Conservation (phyloP, 2,329 filamentous ascomycete species). For the Acrocalymma vagum region DNA sequence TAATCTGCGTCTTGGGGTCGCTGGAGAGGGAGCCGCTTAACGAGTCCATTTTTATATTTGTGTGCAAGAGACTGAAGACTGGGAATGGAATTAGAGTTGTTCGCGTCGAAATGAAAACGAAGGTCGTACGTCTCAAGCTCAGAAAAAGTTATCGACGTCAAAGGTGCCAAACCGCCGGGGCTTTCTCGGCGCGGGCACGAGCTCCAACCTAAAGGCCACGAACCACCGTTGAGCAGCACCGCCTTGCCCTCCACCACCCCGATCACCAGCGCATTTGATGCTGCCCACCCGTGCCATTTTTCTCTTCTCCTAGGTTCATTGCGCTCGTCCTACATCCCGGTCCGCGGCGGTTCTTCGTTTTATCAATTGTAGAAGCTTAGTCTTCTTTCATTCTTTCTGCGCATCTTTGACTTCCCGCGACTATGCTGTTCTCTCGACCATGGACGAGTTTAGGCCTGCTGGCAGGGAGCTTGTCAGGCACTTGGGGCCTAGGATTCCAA, state of each 20-base stretch:
- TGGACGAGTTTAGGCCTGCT: constrained; percentile 49
- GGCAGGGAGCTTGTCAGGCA: constrained; percentile 43
- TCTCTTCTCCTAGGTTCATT: constrained; percentile 31
- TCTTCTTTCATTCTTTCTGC: constrained; percentile 39
- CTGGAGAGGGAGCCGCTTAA: constrained; percentile 34
- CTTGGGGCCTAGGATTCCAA: constrained; percentile 37
- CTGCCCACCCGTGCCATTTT: constrained; percentile 32
- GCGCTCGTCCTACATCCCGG: too few relatives aligned
- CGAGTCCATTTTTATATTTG: constrained; percentile 38
- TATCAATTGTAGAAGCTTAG: constrained; percentile 33
- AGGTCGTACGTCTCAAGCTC: constrained; percentile 2
- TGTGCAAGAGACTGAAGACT: constrained; percentile 6
- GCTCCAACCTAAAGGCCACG: constrained; percentile 42
- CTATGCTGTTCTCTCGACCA: constrained; percentile 45
- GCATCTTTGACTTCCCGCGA: constrained; percentile 21
- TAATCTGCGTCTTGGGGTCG: constrained; percentile 57
- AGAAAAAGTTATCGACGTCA: constrained; percentile 41
- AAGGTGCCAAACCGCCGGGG: constrained; percentile 25
- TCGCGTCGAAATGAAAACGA: constrained; percentile 2
- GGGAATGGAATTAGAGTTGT: neutral
- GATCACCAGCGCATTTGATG: constrained; percentile 30
- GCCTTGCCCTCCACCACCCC: constrained; percentile 14
- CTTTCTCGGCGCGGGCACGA: constrained; percentile 20
- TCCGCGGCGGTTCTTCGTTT: constrained; percentile 16
- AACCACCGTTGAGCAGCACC: constrained; percentile 24